phyloP scores from a whole-genome alignment of 1,284 basidiomycete genomes.

The Schizophyllum commune region DNA sequence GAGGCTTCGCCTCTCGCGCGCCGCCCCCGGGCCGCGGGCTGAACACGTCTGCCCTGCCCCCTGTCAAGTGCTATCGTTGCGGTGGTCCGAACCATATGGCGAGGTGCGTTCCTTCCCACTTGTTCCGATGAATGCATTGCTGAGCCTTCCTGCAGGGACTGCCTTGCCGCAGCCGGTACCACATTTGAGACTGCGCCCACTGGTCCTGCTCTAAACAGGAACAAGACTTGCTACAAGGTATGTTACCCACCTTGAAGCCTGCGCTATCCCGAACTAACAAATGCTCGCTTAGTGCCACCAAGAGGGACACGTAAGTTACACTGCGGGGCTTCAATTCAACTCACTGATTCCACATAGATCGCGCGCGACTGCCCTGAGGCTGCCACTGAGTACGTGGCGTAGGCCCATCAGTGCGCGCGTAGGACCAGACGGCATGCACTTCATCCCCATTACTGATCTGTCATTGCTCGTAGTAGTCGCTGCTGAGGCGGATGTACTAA shows the following conservation, averaged over 20 bases:
- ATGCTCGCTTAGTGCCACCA: constrained; percentile 46
- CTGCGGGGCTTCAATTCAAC: background rate
- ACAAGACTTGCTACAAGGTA: constrained; percentile 71
- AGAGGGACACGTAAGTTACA: constrained; percentile 65
- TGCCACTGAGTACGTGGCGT: constrained; percentile 8
- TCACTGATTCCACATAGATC: constrained; percentile 38
- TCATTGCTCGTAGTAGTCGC: background rate
- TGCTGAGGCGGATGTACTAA: background rate
- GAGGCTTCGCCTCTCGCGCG: constrained; percentile 52
- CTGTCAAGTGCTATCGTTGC: constrained; percentile 78
- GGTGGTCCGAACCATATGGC: constrained; percentile 80
- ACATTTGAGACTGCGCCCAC: constrained; percentile 38
- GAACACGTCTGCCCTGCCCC: constrained; percentile 69
- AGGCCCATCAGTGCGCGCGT: background rate
- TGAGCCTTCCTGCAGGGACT: constrained; percentile 46
- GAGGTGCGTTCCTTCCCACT: constrained; percentile 33
- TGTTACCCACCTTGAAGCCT: background rate
- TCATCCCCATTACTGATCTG: background rate
- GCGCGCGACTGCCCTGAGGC: constrained; percentile 72
- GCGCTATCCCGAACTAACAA: background rate
- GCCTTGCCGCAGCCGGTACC: constrained; percentile 63
- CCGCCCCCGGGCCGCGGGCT: constrained; percentile 65
- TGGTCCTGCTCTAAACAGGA: constrained; percentile 41
- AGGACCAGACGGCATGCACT: background rate
- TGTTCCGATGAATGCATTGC: constrained; percentile 4